These are phyloP conservation scores for Microcyclosporella mali DNA, from an alignment of 2,329 filamentous ascomycete genomes.

Conservation along the genomic window DNA sequence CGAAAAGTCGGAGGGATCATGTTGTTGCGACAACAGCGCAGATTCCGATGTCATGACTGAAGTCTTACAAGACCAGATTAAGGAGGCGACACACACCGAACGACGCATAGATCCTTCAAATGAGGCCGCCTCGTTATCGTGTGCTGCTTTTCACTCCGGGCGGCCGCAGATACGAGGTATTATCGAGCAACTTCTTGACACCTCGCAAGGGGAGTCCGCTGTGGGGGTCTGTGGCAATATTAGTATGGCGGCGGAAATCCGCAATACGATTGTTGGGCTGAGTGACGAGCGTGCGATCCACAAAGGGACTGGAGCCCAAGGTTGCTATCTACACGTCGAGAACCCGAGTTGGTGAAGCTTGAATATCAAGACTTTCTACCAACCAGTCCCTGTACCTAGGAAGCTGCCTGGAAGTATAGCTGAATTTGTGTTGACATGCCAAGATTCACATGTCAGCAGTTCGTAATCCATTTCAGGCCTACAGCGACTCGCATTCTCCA, in stretches of 20 bases:
- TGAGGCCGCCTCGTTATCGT: conserved; percentile 8
- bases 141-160: conserved; percentile 21
- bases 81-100: background rate
- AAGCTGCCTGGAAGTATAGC: too few relatives aligned
- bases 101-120: background rate
- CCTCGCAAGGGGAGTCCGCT: conserved; percentile 22
- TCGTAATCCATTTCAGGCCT: too few relatives aligned
- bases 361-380: too few relatives aligned
- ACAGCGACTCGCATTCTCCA: too few relatives aligned
- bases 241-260: conserved; percentile 17
- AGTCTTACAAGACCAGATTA: background rate
- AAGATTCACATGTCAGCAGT: too few relatives aligned
- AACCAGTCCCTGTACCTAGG: too few relatives aligned
- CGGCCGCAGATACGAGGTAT: conserved; percentile 17
- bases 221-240: conserved; percentile 21
- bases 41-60: conserved; percentile 14
- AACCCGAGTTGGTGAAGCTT: background rate
- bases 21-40: conserved; percentile 20
- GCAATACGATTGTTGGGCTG: conserved; percentile 16
- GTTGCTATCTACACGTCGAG: conserved; percentile 11
- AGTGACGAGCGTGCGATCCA: conserved; percentile 23
- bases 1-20: conserved; percentile 19
- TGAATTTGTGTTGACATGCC: too few relatives aligned
- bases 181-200: conserved; percentile 17
- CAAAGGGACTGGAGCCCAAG: conserved; percentile 23